Base-by-base conservation (phyloP, 2,329 filamentous ascomycete species). In the Ophiostoma angusticollis region DNA sequence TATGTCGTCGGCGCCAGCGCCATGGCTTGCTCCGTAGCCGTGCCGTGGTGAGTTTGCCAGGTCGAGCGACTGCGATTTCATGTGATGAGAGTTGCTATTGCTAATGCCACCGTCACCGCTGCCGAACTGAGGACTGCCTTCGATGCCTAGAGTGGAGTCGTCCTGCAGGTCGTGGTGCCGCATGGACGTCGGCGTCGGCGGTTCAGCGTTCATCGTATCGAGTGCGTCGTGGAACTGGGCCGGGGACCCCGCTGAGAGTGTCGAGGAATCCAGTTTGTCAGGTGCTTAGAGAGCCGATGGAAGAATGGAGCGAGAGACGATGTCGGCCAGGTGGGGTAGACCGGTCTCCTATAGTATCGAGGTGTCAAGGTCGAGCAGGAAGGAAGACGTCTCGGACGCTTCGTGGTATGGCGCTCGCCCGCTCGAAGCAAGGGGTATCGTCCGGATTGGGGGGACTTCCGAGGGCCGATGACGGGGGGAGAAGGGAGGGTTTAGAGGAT, bases 221-320 rank as follows among this genome's bases (percentile, higher is more conserved):
- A 54, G 56, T 42, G 62, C 60, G 65, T 68, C 63, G 64, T 66
- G 64, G 52, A 64, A 68, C 52, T 68, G 67, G 61, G 59, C 65
- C 54, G 61, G 58, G 44, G 67, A 68, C 59, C 65, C 67, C 52
- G 59, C 58, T 33, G 62, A 61, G 24, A 67, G 51, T 14, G 58
- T 65, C 44, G 65, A 65, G 46, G 64, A 64, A 67, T 75, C 70
- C 69, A 73, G 65, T 29, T 38, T 49, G 45, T 23, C 34, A n/a
- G 29, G 19, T 35, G n/a, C n/a, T 31, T 25, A 13, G 13, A 16
- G 11, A 18, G 32, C 28, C 23, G 18, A 30, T n/a, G 9, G 17
- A 25, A 9, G 19, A 3, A 23, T 8, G 24, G 5, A 25, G 39
- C 19, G 31, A 40, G 27, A 28, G 19, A 27, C 9, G n/a, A n/a